Evolutionary conservation across 1,284 basidiomycete species (phyloP).

Genomic region (Cryptococcus sp.): DNA sequence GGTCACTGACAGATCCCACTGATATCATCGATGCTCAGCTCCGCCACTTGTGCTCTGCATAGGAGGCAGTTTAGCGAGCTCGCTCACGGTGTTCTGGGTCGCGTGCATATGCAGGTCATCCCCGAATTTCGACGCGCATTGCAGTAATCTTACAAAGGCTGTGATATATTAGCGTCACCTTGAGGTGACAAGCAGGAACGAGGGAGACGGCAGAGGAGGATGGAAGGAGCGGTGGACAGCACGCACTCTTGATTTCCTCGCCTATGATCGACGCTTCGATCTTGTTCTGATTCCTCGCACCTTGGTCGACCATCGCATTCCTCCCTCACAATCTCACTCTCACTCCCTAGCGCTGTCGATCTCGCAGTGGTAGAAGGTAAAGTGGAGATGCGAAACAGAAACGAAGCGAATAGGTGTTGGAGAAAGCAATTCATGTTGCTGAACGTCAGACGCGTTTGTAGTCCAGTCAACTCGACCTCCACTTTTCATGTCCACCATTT

Average conservation of each 20-base stretch:
- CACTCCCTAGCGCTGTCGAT: too few relatives aligned
- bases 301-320: too few relatives aligned
- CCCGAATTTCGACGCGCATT: slow-evolving; percentile 51
- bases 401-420: neutral
- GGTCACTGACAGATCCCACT: slow-evolving; percentile 51
- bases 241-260: slow-evolving; percentile 36
- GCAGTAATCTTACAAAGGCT: slow-evolving; percentile 51
- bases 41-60: neutral
- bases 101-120: slow-evolving; percentile 52
- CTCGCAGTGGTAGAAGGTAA: too few relatives aligned
- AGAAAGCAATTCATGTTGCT: neutral
- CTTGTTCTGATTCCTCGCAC: neutral
- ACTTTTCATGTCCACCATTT: slow-evolving; percentile 2
- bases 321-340: too few relatives aligned
- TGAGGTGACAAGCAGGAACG: too few relatives aligned
- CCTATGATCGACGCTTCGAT: slow-evolving; percentile 45
- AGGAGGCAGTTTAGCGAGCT: neutral
- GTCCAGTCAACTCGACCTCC: slow-evolving; percentile 6
- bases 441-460: slow-evolving; percentile 5
- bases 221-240: neutral
- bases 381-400: neutral
- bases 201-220: neutral
- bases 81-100: slow-evolving; percentile 36
- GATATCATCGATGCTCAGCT: neutral
- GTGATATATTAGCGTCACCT: too few relatives aligned